Evolutionary conservation across 805 yeast species (phyloP), one percentile per base, ranked within the genome.

Genomic region (Alloascoidea hylecoeti): DNA sequence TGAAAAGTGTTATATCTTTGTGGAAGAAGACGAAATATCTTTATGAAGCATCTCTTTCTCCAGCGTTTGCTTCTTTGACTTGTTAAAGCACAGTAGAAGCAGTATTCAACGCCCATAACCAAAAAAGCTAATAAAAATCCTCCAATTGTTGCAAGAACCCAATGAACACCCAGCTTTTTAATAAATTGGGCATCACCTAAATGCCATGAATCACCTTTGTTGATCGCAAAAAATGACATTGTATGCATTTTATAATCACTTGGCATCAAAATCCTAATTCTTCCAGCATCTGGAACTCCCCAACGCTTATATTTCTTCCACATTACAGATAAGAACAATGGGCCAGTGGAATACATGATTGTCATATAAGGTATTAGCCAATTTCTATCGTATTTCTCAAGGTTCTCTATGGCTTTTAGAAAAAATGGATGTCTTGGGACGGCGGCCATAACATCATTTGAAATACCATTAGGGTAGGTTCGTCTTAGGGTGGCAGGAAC

Each of bases 201-300:
- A 58, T 88, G 96, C 96, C 96, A 88, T 17, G 94, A 81, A 0
- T 94, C 82, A 35, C 96, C 96, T 39, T 72, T 70, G 0, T 84
- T 64, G 39, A 83, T 78, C 32, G 74, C 66, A 56, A 88, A 86
- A 53, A 82, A 57, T 33, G 41, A 36, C 4, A 38, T 42, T 14
- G 45, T 45, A n/a, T 23, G n/a, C n/a, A 9, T 23, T 30, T 80
- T 81, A 56, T 83, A 82, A 53, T 80, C 86, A 30, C 58, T 54
- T 3, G 94, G 89, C 61, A 75, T 69, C 48, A 86, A 59, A 35
- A 85, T 72, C 46, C 83, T 63, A 15, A 84, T 78, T 33, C 65
- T 70, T 5, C 72, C 84, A 4, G 73, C 69, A 18, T 69, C 79
- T 1, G 81, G 74, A 15, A 75, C 71, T 1, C 78, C 78, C 80